phyloP scores from a whole-genome alignment of 139 green algal species.

The Diplosphaera chodatii region DNA sequence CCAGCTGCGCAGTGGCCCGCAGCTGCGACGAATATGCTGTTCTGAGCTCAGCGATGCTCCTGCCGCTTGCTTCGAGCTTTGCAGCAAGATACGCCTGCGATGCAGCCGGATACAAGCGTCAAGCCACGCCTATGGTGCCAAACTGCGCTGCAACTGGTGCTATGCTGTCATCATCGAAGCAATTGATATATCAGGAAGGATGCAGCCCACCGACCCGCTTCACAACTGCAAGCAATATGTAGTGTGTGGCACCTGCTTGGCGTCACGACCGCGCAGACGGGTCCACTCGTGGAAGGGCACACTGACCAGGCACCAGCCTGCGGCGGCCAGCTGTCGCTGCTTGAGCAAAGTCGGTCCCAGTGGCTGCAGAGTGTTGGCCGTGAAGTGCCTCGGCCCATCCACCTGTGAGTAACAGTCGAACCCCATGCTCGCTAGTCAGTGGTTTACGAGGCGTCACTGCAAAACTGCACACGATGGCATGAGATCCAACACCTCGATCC shows the following conservation, averaged over 20 bases:
- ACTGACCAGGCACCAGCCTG: conserved; percentile 18
- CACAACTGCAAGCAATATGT: too few relatives aligned
- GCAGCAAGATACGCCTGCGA: not conserved
- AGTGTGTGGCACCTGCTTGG: not conserved
- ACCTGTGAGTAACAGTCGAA: too few relatives aligned
- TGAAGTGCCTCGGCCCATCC: conserved; percentile 31
- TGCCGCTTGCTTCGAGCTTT: not conserved
- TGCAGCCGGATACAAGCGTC: not conserved
- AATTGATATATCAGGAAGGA: too few relatives aligned
- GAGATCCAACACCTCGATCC: conserved; percentile 5
- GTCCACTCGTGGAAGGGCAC: not conserved
- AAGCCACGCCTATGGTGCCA: too few relatives aligned
- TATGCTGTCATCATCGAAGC: too few relatives aligned
- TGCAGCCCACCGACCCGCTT: too few relatives aligned
- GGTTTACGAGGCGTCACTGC: too few relatives aligned
- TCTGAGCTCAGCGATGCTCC: not conserved
- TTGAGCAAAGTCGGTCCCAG: conserved; percentile 23
- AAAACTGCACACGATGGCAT: too few relatives aligned
- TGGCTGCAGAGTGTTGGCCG: conserved; percentile 9
- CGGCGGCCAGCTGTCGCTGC: conserved; percentile 16
- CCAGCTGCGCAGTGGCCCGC: too few relatives aligned
- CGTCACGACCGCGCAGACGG: not conserved
- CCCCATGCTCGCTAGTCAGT: too few relatives aligned
- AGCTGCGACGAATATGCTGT: not conserved
- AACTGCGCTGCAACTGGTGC: too few relatives aligned